These are phyloP conservation scores for Fusarium cicatricum DNA, from an alignment of 2,329 filamentous ascomycete species.

Conservation along the genomic window DNA sequence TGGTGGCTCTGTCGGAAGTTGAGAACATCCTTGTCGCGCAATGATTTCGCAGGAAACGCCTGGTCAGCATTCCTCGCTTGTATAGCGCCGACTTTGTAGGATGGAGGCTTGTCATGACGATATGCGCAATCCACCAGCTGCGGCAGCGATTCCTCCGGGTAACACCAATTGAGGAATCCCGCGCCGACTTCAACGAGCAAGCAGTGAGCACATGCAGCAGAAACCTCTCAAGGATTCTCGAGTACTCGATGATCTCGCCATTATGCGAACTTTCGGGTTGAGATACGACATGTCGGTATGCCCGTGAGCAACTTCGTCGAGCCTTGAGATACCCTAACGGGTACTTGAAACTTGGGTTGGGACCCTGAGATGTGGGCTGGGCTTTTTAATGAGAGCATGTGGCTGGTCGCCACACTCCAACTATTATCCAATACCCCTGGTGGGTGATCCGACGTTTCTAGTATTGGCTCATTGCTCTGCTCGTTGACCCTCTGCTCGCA, in stretches of 20 bases:
- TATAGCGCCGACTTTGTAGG: constrained; percentile 40
- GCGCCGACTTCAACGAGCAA: constrained; percentile 54
- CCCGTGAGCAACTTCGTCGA: not conserved
- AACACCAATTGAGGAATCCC: constrained; percentile 37
- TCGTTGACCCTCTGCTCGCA: constrained; percentile 36
- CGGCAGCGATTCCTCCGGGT: constrained; percentile 39
- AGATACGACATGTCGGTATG: constrained; percentile 7
- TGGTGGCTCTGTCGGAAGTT: constrained; percentile 57
- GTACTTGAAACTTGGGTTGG: constrained; percentile 29
- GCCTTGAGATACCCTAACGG: not conserved
- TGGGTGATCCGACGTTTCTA: constrained; percentile 13
- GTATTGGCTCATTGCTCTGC: constrained; percentile 44
- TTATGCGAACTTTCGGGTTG: constrained; percentile 3
- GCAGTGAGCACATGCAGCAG: constrained; percentile 57
- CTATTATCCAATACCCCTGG: constrained; percentile 4
- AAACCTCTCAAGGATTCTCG: constrained; percentile 19
- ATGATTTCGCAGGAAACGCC: constrained; percentile 54
- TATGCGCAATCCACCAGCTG: constrained; percentile 31
- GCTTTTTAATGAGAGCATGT: constrained; percentile 18
- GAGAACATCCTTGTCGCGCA: constrained; percentile 65
- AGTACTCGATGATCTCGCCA: constrained; percentile 9
- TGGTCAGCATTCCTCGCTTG: constrained; percentile 58
- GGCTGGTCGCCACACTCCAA: constrained; percentile 19
- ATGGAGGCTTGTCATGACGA: constrained; percentile 37
- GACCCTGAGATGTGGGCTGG: constrained; percentile 29